Conservation (phyloP, 768 basidiomycete genomes). For the Boletellus sp. region DNA sequence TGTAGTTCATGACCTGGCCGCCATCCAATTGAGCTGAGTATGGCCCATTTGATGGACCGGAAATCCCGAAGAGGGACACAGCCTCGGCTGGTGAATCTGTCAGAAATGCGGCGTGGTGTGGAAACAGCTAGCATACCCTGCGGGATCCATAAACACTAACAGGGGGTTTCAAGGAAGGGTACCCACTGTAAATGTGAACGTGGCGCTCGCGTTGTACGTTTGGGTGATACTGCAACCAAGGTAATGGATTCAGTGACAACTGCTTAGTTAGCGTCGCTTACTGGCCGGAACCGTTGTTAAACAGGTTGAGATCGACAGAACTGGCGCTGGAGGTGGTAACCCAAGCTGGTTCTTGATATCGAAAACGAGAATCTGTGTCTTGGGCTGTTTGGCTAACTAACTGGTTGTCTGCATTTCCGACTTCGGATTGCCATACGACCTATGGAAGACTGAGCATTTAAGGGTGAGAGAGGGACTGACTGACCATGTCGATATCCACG, state of each 20-base stretch:
- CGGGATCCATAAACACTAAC: constrained; percentile 1
- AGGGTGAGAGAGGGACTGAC: not conserved
- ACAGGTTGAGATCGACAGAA: constrained; percentile 34
- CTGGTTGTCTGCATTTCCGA: constrained; percentile 15
- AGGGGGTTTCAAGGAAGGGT: not conserved
- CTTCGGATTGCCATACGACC: constrained; percentile 30
- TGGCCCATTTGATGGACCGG: constrained; percentile 33
- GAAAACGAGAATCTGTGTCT: constrained; percentile 39
- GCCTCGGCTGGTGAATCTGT: constrained; percentile 34
- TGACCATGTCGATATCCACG: constrained; percentile 48
- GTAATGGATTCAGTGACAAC: not conserved
- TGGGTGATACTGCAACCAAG: constrained; percentile 31
- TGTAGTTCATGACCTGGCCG: constrained; percentile 18
- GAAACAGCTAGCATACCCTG: constrained; percentile 20
- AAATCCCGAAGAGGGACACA: constrained; percentile 43
- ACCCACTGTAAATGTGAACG: constrained; percentile 41
- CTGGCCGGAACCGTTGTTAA: constrained; percentile 44
- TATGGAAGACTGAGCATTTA: constrained; percentile 1
- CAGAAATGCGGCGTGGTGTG: not conserved
- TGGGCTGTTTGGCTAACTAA: constrained; percentile 22
- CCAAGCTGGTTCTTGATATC: constrained; percentile 40
- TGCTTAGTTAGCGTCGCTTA: constrained; percentile 8
- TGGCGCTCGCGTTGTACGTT: constrained; percentile 32
- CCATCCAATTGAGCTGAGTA: constrained; percentile 38
- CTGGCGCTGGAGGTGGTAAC: constrained; percentile 21